phyloP scores from a whole-genome alignment of 257 asterid genomes.

The Datura wrightii region DNA sequence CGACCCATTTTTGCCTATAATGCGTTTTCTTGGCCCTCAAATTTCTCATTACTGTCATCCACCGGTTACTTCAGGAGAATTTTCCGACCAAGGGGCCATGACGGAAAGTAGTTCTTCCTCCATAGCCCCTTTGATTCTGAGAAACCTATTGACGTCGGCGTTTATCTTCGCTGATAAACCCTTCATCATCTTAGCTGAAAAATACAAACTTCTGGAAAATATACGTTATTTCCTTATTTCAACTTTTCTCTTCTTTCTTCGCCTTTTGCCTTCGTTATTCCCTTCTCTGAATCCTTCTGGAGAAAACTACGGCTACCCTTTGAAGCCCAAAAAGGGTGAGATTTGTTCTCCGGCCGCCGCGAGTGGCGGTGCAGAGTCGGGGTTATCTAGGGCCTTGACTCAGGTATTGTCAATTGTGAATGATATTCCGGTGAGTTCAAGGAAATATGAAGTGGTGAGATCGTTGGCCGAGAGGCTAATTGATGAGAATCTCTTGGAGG shows the following conservation, averaged over 20 bases:
- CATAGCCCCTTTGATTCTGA: constrained; percentile 62
- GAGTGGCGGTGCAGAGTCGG: constrained; percentile 44
- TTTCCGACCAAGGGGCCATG: constrained; percentile 38
- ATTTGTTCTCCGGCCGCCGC: constrained; percentile 29
- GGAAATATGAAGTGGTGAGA: constrained; percentile 78
- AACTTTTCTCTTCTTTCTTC: constrained; percentile 59
- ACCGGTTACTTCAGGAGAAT: constrained; percentile 26
- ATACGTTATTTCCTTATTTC: constrained; percentile 55
- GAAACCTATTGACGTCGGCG: constrained; percentile 54
- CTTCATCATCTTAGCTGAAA: constrained; percentile 46
- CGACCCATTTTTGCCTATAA: background rate
- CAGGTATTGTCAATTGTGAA: constrained; percentile 74
- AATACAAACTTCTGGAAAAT: constrained; percentile 47
- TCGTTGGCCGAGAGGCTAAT: constrained; percentile 75
- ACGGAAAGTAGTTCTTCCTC: constrained; percentile 29
- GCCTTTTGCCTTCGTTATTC: constrained; percentile 59
- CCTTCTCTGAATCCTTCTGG: constrained; percentile 38
- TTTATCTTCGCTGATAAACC: constrained; percentile 60
- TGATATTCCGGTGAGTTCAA: constrained; percentile 83
- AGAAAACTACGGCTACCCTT: constrained; percentile 32
- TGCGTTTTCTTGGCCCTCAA: background rate
- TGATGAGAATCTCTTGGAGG: constrained; percentile 64
- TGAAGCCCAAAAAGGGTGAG: constrained; percentile 33
- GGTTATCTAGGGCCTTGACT: constrained; percentile 74
- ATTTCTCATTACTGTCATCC: constrained; percentile 28